Evolutionary conservation across 139 green algal genomes (phyloP).

Genomic region (Ettlia oleoabundans): DNA sequence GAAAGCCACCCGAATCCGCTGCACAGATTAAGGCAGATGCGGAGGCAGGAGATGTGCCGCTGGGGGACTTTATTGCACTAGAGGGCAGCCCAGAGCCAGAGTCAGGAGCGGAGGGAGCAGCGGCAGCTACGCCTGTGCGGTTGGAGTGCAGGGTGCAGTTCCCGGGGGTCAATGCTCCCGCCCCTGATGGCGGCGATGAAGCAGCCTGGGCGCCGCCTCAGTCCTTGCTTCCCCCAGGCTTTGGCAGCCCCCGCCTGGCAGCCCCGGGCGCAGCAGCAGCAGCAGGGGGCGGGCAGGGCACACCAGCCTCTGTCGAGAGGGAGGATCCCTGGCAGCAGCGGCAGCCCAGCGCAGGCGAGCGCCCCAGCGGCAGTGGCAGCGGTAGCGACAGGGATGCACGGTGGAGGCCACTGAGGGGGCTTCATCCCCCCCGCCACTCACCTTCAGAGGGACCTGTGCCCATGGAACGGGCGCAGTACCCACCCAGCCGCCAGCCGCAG

Average conservation of each 20-base stretch:
- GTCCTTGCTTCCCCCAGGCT: not conserved
- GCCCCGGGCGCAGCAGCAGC: not conserved
- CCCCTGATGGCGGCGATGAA: conserved; percentile 26
- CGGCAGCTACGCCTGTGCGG: not conserved
- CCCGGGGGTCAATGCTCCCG: conserved; percentile 45
- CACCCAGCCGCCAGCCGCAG: no score
- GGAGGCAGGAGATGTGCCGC: not conserved
- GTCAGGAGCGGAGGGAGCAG: not conserved
- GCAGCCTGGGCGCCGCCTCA: conserved; percentile 7
- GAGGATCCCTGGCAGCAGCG: not conserved
- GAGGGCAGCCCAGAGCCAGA: not conserved
- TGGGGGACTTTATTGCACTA: conserved; percentile 18
- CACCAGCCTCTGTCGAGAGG: no score
- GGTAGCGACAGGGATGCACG: not conserved
- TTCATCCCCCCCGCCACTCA: not conserved
- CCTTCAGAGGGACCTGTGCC: not conserved
- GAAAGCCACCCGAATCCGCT: no score
- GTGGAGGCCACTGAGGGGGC: not conserved
- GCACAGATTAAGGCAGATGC: no score
- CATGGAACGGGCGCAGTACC: no score
- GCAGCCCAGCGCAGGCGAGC: not conserved
- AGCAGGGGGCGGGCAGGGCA: not conserved
- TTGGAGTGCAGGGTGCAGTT: conserved; percentile 26
- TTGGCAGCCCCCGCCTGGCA: not conserved
- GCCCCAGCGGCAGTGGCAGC: no score